These are phyloP conservation scores for Nakazawaea ishiwadae DNA, from an alignment of 805 yeast species.

Conservation along the genomic window DNA sequence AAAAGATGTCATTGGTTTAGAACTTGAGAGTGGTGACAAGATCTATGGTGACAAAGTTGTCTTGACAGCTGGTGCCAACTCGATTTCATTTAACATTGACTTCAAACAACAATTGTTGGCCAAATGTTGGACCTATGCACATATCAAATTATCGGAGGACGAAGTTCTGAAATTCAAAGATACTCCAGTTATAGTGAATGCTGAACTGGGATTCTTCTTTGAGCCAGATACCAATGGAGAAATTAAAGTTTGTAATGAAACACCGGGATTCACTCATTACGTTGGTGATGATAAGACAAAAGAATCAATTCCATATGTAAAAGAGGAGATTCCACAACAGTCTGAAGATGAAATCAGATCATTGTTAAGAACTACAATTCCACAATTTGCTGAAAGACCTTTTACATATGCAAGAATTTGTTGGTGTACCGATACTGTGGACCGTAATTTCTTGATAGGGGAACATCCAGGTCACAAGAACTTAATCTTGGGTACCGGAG, in stretches of 20 bases:
- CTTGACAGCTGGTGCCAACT: conserved; percentile 27
- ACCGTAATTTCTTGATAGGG: conserved; percentile 26
- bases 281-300: not conserved
- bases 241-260: conserved; percentile 30
- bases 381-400: conserved; percentile 15
- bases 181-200: conserved; percentile 27
- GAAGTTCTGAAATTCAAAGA: conserved; percentile 23
- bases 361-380: conserved; percentile 16
- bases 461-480: conserved; percentile 21
- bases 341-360: conserved; percentile 16
- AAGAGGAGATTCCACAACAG: conserved; percentile 16
- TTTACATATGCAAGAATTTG: conserved; percentile 33
- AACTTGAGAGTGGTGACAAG: conserved; percentile 13
- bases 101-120: conserved; percentile 28
- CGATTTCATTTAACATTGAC: conserved; percentile 21
- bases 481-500: conserved; percentile 29
- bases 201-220: conserved; percentile 31
- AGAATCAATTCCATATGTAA: conserved; percentile 9
- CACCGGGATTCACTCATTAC: conserved; percentile 28
- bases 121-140: conserved; percentile 32
- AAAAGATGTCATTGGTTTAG: conserved; percentile 8
- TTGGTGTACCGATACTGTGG: conserved; percentile 33
- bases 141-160: conserved; percentile 25
- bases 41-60: conserved; percentile 16
- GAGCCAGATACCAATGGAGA: conserved; percentile 29